Evolutionary conservation across 1,284 basidiomycete species (phyloP).

Genomic region (Leucoagaricus sp.): DNA sequence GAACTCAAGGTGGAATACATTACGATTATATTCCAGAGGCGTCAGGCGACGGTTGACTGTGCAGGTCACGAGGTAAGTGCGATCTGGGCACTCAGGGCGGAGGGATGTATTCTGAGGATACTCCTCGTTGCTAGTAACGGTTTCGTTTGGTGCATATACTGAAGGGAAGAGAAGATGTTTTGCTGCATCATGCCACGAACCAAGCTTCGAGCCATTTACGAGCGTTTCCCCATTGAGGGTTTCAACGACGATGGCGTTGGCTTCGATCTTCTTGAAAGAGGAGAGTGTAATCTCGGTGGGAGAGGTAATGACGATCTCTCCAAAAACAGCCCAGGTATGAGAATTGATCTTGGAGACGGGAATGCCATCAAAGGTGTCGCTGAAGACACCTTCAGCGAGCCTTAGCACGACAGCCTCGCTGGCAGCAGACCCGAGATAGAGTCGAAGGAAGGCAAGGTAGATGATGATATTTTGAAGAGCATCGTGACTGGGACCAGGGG

Average conservation of each 20-base stretch:
- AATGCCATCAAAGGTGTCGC: slow-evolving; percentile 43
- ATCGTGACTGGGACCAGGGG: slow-evolving; percentile 37
- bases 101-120: slow-evolving; percentile 65
- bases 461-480: slow-evolving; percentile 53
- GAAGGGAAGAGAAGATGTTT: slow-evolving; percentile 89
- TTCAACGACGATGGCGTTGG: slow-evolving; percentile 70
- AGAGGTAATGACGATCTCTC: slow-evolving; percentile 39
- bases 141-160: slow-evolving; percentile 57
- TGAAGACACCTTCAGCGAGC: slow-evolving; percentile 46
- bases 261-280: slow-evolving; percentile 59
- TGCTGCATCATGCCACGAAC: slow-evolving; percentile 86
- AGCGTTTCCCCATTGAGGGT: slow-evolving; percentile 53
- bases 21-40: slow-evolving; percentile 94
- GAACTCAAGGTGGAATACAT: slow-evolving; percentile 99
- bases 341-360: slow-evolving; percentile 48
- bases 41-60: slow-evolving; percentile 95
- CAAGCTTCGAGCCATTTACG: slow-evolving; percentile 61
- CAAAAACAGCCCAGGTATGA: slow-evolving; percentile 59
- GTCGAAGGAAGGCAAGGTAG: slow-evolving; percentile 66
- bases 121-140: slow-evolving; percentile 34
- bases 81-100: slow-evolving; percentile 86
- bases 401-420: slow-evolving; percentile 52
- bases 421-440: slow-evolving; percentile 69
- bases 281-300: slow-evolving; percentile 26
- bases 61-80: slow-evolving; percentile 93